Evolutionary conservation across 225 moss, liverwort and hornwort species (phyloP).

Genomic region (Asterella californica): DNA sequence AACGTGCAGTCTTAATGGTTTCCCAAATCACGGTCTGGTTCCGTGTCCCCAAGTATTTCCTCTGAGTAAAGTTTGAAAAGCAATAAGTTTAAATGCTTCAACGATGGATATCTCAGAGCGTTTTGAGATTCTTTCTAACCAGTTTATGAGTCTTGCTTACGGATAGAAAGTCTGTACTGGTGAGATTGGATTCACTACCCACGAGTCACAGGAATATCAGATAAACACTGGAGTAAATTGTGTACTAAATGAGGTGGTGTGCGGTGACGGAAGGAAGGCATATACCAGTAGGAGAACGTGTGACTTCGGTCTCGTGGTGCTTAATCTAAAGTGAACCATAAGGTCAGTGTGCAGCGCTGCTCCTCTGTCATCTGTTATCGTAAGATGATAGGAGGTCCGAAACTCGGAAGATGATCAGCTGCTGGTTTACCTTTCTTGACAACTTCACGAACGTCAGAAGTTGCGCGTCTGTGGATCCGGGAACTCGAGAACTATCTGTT

Average conservation of each 20-base stretch:
- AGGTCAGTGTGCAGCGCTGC: conserved; percentile 82
- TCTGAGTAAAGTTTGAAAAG: too few relatives aligned
- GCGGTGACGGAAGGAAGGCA: neutral
- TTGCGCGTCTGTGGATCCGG: neutral
- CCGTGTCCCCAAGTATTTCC: neutral
- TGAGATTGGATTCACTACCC: conserved; percentile 54
- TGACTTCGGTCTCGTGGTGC: conserved; percentile 77
- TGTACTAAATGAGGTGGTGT: neutral
- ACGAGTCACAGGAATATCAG: neutral
- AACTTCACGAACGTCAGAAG: too few relatives aligned
- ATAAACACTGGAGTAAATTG: neutral
- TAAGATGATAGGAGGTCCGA: neutral
- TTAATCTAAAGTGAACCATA: conserved; percentile 78
- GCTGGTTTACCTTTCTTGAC: too few relatives aligned
- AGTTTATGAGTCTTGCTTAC: neutral
- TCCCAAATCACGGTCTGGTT: neutral
- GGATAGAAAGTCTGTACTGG: conserved; percentile 30
- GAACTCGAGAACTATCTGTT: neutral
- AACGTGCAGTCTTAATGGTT: neutral
- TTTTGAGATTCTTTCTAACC: neutral
- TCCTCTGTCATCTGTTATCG: conserved; percentile 59
- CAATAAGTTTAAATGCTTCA: too few relatives aligned
- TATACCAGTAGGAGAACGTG: conserved; percentile 15
- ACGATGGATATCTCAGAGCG: too few relatives aligned
- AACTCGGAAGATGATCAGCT: neutral